Evolutionary conservation across 2,329 filamentous ascomycete genomes (phyloP).

Genomic region (Penicillium sp.): DNA sequence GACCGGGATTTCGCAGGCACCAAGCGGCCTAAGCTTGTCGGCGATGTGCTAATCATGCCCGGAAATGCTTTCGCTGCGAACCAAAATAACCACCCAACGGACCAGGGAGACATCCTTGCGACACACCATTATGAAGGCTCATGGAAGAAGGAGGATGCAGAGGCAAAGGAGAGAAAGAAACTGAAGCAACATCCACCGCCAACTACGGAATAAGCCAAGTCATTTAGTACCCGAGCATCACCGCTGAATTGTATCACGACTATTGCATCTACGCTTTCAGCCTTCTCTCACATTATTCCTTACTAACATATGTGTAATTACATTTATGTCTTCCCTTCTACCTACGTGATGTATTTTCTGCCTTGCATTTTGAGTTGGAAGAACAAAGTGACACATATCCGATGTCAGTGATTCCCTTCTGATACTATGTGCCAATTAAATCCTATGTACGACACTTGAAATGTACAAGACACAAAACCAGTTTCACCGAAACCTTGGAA

Average conservation of each 20-base stretch:
- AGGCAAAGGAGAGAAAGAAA: slow-evolving; percentile 20
- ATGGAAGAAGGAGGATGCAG: slow-evolving; percentile 20
- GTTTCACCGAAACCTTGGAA: not conserved
- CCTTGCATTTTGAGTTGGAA: no score
- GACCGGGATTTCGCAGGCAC: slow-evolving; percentile 24
- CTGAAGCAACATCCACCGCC: not conserved
- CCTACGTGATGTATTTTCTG: no score
- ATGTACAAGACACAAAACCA: not conserved
- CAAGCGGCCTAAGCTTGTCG: slow-evolving; percentile 25
- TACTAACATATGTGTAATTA: no score
- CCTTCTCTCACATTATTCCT: no score
- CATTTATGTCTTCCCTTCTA: no score
- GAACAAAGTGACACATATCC: no score
- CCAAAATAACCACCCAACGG: slow-evolving; percentile 23
- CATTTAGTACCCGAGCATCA: no score
- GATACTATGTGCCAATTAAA: not conserved
- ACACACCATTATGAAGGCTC: slow-evolving; percentile 21
- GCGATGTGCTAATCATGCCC: slow-evolving; percentile 30
- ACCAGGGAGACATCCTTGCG: slow-evolving; percentile 17
- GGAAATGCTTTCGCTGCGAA: slow-evolving; percentile 25
- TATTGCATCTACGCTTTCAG: no score
- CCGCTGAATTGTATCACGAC: no score
- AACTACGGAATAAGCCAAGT: not conserved
- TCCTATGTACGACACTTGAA: not conserved
- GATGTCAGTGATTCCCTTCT: no score